Base-by-base conservation (phyloP, 1,139 yeast genomes). In the Geotrichum bryndzae region DNA sequence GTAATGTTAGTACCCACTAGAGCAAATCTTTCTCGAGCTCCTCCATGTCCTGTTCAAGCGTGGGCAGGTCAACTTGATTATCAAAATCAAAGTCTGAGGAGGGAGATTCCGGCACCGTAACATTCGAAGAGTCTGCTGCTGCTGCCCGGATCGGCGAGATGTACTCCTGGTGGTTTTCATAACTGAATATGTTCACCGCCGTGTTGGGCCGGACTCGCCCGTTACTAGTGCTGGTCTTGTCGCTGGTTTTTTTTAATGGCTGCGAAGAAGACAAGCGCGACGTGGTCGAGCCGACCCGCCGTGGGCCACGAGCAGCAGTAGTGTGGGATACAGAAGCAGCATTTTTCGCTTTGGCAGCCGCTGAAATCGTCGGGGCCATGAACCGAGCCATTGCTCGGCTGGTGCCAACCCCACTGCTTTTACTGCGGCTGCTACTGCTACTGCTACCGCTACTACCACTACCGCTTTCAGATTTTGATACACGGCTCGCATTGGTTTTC, bases 341-440 rank as follows among this genome's bases (percentile, higher is more conserved):
- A 11, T 27, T 50, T 50, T 27, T 50, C n/a, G 18, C 27, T 56
- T 60, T 60, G 22, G 62, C 62, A 27, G 54, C 38, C 2, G 62
- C 62, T 31, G 62, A 60, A n/a, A 56, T 56, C 53, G 62, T 60
- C 6, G 57, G 59, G 1, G 53, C 57, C 62, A 56, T 56, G 33
- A 56, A 60, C 27, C 62, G 53, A 8, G 45, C 25, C 23, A 41
- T 54, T 15, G 57, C 13, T 31, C 54, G 52, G 27, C 18, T 15
- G 15, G 7, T 35, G 11, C 50, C 27, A 23, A 3, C 3, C 2
- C 18, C 52, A 33, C 57, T 25, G 23, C 51, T 33, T 53, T 57
- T 31, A 53, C 35, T 2, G 56, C 48, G 41, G 59, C 51, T 3
- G 59, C 51, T 33, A 51, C 23, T 22, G 59, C 59, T 4, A 54